A percentile compares a stretch with the other conserved stretches of the same genome.
These are phyloP conservation scores for Cryptococcus sp. DNA, from an alignment of 1,284 basidiomycete species.

Conservation along the genomic window DNA sequence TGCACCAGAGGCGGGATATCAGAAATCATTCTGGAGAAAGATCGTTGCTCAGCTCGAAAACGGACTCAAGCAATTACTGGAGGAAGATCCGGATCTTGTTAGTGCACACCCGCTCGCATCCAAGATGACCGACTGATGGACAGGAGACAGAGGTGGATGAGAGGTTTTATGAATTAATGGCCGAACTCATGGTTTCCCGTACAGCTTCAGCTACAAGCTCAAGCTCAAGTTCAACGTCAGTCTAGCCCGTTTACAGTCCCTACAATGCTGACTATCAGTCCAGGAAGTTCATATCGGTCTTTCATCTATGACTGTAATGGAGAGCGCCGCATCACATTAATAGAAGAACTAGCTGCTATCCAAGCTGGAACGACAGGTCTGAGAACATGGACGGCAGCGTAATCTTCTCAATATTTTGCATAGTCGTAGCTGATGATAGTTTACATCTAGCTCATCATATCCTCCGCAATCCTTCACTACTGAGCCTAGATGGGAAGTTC, in stretches of 20 bases:
- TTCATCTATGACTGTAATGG: constrained; percentile 36
- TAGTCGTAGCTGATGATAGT: constrained; percentile 4
- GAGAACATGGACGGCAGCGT: constrained; percentile 44
- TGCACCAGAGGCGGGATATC: constrained; percentile 32
- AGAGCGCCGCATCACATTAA: constrained; percentile 35
- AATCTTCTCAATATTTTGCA: no score
- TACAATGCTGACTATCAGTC: constrained; percentile 8
- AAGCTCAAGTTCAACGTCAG: constrained; percentile 10
- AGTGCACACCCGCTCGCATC: no score
- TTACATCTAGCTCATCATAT: constrained; percentile 40
- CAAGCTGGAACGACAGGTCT: constrained; percentile 48
- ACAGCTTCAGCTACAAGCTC: constrained; percentile 2
- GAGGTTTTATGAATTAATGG: constrained; percentile 35
- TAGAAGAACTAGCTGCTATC: constrained; percentile 47
- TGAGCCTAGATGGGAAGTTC: constrained; percentile 5
- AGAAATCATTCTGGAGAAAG: constrained; percentile 30
- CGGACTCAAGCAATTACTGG: constrained; percentile 10
- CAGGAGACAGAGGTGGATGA: constrained; percentile 44
- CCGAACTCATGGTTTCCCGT: constrained; percentile 26
- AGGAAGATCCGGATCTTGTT: constrained; percentile 18
- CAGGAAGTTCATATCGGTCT: constrained; percentile 37
- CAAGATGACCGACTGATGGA: no score
- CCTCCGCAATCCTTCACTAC: constrained; percentile 12
- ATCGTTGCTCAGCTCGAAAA: constrained; percentile 25
- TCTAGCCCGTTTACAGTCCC: constrained; percentile 7